Conservation (phyloP, 306 rosid species). For the Casuarina glauca region DNA sequence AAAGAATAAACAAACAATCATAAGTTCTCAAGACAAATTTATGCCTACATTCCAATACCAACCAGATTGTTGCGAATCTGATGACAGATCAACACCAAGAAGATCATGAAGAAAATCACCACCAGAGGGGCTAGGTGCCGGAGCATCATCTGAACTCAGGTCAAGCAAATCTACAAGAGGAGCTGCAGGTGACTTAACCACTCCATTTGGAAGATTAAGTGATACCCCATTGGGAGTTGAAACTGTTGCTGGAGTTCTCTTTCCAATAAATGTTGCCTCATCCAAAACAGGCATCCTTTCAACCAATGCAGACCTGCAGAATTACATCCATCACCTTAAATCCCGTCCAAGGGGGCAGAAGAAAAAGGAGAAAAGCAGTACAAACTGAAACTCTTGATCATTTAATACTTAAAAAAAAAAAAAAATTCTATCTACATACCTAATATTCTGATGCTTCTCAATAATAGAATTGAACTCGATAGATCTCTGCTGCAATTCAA, state of each 20-base stretch:
- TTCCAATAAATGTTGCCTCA: slow-evolving; percentile 78
- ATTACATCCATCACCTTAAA: slow-evolving; percentile 26
- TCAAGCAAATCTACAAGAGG: slow-evolving; percentile 94
- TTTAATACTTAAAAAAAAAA: slow-evolving; percentile 15
- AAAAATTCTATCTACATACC: slow-evolving; percentile 40
- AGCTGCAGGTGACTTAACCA: slow-evolving; percentile 58
- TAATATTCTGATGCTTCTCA: slow-evolving; percentile 77
- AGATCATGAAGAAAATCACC: slow-evolving; percentile 91
- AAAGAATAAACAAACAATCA: background rate
- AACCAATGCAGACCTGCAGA: slow-evolving; percentile 72
- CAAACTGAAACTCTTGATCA: slow-evolving; percentile 17
- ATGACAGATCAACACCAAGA: slow-evolving; percentile 73
- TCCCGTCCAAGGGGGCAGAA: too few relatives aligned
- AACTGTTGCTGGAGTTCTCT: slow-evolving; percentile 56
- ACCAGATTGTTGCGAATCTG: slow-evolving; percentile 67
- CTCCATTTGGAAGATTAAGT: slow-evolving; percentile 79
- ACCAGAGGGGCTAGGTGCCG: slow-evolving; percentile 79
- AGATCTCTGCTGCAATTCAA: slow-evolving; percentile 99
- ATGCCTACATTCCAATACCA: slow-evolving; percentile 34
- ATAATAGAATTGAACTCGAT: slow-evolving; percentile 77
- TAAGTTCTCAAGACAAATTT: background rate
- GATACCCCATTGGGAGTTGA: slow-evolving; percentile 58
- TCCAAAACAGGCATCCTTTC: slow-evolving; percentile 98
- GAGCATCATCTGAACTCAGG: slow-evolving; percentile 73
- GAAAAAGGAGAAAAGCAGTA: background rate